Conservation (phyloP, 2,329 filamentous ascomycete genomes). For the Fusarium liriodendri region DNA sequence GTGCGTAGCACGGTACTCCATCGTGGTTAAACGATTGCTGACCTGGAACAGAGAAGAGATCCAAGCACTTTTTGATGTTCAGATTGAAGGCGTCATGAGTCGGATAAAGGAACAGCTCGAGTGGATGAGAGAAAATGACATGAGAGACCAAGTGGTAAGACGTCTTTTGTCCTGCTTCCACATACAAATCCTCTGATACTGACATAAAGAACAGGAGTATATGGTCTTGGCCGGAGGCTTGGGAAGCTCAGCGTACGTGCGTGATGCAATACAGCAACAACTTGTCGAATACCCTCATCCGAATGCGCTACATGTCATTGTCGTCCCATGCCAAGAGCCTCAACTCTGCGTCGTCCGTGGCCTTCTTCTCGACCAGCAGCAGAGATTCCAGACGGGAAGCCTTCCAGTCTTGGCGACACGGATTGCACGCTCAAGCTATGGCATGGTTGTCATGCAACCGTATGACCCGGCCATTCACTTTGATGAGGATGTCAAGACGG, state of each 20-base stretch:
- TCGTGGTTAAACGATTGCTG: not conserved
- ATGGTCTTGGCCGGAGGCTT: slow-evolving; percentile 59
- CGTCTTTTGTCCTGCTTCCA: no score
- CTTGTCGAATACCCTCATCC: slow-evolving; percentile 49
- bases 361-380: slow-evolving; percentile 62
- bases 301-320: slow-evolving; percentile 46
- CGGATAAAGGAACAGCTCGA: slow-evolving; percentile 55
- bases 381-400: slow-evolving; percentile 55
- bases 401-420: slow-evolving; percentile 56
- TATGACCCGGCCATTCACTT: slow-evolving; percentile 8
- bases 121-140: slow-evolving; percentile 49
- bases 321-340: slow-evolving; percentile 61
- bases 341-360: slow-evolving; percentile 67
- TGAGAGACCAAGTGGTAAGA: slow-evolving; percentile 51
- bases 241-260: slow-evolving; percentile 59
- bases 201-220: slow-evolving; percentile 45
- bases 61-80: slow-evolving; percentile 54
- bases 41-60: slow-evolving; percentile 51
- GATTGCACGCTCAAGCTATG: slow-evolving; percentile 28
- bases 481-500: slow-evolving; percentile 8
- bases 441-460: slow-evolving; percentile 8
- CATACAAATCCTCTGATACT: not conserved
- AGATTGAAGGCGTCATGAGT: slow-evolving; percentile 46
- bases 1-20: slow-evolving; percentile 39
- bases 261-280: slow-evolving; percentile 53